phyloP scores from a whole-genome alignment of 2,329 filamentous ascomycete species.

The Aspergillus alliaceus region DNA sequence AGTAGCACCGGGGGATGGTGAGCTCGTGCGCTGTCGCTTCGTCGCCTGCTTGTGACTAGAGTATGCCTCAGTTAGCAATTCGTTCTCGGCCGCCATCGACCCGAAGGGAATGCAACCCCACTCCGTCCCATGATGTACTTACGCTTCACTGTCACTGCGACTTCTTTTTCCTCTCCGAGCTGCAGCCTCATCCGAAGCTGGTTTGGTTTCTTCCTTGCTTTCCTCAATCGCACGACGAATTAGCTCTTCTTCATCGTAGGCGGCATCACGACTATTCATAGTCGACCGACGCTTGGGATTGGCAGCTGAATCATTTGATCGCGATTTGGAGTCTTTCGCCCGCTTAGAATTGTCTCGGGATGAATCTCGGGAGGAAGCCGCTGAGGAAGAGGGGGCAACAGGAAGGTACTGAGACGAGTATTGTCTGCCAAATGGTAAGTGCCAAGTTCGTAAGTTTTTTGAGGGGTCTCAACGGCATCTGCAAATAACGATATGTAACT shows the following conservation, averaged over 20 bases:
- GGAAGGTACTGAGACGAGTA: constrained; percentile 65
- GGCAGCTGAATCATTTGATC: constrained; percentile 54
- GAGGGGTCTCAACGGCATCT: background rate
- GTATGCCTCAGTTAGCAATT: constrained; percentile 25
- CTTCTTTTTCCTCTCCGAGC: constrained; percentile 74
- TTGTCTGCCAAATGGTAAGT: constrained; percentile 50
- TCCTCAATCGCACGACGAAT: constrained; percentile 88
- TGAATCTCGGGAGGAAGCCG: constrained; percentile 44
- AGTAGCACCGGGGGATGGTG: constrained; percentile 65
- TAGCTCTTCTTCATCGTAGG: constrained; percentile 92
- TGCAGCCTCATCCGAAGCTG: constrained; percentile 54
- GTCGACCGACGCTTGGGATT: constrained; percentile 85
- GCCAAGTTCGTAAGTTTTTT: constrained; percentile 9
- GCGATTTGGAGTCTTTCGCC: constrained; percentile 43
- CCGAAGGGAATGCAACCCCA: background rate
- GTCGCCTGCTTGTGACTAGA: constrained; percentile 66
- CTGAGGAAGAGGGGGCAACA: constrained; percentile 52
- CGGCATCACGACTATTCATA: constrained; percentile 94
- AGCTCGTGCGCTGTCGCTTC: constrained; percentile 83
- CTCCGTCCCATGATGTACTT: constrained; percentile 43
- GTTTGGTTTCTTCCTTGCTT: constrained; percentile 76
- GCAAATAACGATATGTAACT: background rate
- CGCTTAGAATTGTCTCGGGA: constrained; percentile 41
- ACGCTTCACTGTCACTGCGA: constrained; percentile 94
- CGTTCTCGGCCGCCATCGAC: constrained; percentile 5